These are phyloP conservation scores for Candida sakaeoensis DNA, from an alignment of 805 yeast genomes.

Conservation along the genomic window DNA sequence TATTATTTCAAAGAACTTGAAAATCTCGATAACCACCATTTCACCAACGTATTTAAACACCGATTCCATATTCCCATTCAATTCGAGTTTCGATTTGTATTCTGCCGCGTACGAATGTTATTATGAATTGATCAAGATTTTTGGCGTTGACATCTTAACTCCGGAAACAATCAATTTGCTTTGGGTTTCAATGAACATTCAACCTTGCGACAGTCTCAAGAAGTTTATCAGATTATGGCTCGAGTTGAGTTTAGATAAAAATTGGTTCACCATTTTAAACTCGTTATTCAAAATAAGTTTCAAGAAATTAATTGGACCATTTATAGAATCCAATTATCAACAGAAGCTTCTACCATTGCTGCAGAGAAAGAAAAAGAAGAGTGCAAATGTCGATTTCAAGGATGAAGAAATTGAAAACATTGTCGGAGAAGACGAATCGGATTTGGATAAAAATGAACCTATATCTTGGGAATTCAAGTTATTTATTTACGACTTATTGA, in stretches of 20 bases:
- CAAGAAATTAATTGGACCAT: conserved; percentile 37
- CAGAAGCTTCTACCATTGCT: conserved; percentile 39
- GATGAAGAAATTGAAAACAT: conserved; percentile 42
- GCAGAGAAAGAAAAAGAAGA: conserved; percentile 41
- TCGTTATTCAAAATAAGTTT: conserved; percentile 45
- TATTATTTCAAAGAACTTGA: conserved; percentile 32
- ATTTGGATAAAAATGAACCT: conserved; percentile 48
- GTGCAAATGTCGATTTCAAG: conserved; percentile 27
- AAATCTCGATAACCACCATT: conserved; percentile 29
- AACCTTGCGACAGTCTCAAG: conserved; percentile 43
- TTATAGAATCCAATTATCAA: conserved; percentile 35
- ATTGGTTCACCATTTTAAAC: conserved; percentile 59
- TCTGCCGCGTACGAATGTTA: conserved; percentile 52
- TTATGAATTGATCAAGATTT: conserved; percentile 52
- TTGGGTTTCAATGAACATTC: conserved; percentile 56
- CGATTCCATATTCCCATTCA: conserved; percentile 43
- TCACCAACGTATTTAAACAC: conserved; percentile 36
- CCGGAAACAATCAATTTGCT: conserved; percentile 47
- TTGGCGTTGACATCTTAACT: conserved; percentile 42
- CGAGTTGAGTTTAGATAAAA: conserved; percentile 41
- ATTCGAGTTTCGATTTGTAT: conserved; percentile 38
- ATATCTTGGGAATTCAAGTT: conserved; percentile 55
- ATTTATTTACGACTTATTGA: conserved; percentile 45
- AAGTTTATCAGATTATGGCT: conserved; percentile 59
- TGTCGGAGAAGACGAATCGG: conserved; percentile 31